These are phyloP conservation scores for Akanthomyces uredinophilus DNA, from an alignment of 2,329 filamentous ascomycete species.

Conservation along the genomic window DNA sequence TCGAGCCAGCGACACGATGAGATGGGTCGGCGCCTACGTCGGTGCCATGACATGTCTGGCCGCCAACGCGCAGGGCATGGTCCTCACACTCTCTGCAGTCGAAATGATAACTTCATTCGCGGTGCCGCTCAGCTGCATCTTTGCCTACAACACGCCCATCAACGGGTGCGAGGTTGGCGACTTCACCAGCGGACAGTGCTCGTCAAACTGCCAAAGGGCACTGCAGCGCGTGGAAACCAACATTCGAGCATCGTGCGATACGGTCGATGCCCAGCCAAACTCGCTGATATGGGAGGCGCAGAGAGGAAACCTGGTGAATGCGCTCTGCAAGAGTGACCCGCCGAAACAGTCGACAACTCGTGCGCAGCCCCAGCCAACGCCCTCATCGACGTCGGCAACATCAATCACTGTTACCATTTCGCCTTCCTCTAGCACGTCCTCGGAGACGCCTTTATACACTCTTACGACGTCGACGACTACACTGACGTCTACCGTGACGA, in stretches of 20 bases:
- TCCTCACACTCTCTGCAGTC: conserved; percentile 34
- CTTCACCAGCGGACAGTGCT: conserved; percentile 35
- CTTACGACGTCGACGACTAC: conserved; percentile 5
- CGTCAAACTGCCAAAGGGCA: conserved; percentile 29
- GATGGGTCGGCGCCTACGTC: not conserved
- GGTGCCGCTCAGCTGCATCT: conserved; percentile 33
- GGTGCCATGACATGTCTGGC: not conserved
- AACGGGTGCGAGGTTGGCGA: conserved; percentile 32
- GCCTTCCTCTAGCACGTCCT: not conserved
- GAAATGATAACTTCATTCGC: conserved; percentile 34
- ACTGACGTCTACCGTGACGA: not conserved
- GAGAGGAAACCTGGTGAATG: conserved; percentile 30
- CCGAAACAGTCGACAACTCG: not conserved
- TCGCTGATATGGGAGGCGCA: conserved; percentile 35
- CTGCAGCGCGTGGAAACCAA: conserved; percentile 24
- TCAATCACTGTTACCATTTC: not conserved
- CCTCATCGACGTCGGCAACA: not conserved
- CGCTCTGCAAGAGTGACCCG: conserved; percentile 26
- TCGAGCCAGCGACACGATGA: not conserved
- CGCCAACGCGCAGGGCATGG: not conserved
- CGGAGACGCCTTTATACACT: not conserved
- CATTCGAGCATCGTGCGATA: conserved; percentile 25
- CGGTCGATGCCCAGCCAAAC: conserved; percentile 21
- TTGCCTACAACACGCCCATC: conserved; percentile 39
- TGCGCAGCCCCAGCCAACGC: not conserved